These are phyloP conservation scores for Ganoderma sinense DNA, from an alignment of 1,284 basidiomycete genomes.

Conservation along the genomic window DNA sequence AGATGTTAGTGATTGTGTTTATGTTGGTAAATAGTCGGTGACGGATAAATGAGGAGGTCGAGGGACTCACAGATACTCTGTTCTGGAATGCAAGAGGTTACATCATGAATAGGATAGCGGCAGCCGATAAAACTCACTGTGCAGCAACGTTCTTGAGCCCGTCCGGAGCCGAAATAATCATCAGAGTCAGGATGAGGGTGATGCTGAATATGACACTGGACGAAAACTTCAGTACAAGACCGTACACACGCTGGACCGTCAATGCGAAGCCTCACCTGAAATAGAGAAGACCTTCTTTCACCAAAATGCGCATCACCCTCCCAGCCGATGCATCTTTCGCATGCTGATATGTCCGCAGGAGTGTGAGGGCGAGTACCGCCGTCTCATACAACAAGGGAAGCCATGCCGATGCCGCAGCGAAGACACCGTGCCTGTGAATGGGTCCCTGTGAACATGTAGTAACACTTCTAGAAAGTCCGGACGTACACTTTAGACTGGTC, in stretches of 20 bases:
- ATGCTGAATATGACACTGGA: conserved; percentile 59
- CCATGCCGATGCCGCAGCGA: conserved; percentile 61
- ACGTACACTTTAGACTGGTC: conserved; percentile 46
- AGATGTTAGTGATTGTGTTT: background rate
- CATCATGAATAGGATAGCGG: background rate
- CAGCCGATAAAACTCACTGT: conserved; percentile 48
- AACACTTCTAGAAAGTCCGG: background rate
- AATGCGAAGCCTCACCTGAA: conserved; percentile 48
- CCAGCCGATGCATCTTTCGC: conserved; percentile 48
- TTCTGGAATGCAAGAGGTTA: conserved; percentile 39
- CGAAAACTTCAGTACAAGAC: background rate
- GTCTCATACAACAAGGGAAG: conserved; percentile 63
- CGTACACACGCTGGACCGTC: background rate
- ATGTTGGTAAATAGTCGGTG: background rate
- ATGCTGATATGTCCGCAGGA: conserved; percentile 51
- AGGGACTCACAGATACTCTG: conserved; percentile 55
- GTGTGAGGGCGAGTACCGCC: conserved; percentile 54
- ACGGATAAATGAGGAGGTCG: background rate
- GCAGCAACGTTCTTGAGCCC: conserved; percentile 59
- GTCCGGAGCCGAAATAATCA: conserved; percentile 53
- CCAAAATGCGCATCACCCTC: conserved; percentile 53
- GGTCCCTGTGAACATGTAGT: background rate
- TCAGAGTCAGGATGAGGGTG: conserved; percentile 57
- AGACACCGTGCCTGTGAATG: conserved; percentile 21
- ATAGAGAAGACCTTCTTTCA: conserved; percentile 62